Base-by-base conservation (phyloP, 768 basidiomycete species). In the Kwoniella heveanensis region DNA sequence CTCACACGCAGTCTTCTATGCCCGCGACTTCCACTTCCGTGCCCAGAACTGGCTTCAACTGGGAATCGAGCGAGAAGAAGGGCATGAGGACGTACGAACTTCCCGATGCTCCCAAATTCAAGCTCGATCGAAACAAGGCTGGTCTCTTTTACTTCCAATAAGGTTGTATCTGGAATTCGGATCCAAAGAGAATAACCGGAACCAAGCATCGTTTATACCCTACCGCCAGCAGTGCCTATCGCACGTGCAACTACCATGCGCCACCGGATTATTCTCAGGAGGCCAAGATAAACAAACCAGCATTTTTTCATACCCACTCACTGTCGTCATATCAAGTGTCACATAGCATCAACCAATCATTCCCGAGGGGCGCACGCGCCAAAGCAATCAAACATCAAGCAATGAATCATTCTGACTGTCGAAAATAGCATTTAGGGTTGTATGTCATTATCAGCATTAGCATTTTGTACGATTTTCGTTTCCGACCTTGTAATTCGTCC, bases 81-180 rank as follows among this genome's bases (percentile, higher is more conserved):
- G 72, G 74, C 17, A 72, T 69, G 49, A 73, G 65, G 65, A 72
- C 69, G 54, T 76, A 76, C 57, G 65, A 60, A 13, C 32, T 76
- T 15, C 74, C 74, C 1, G 61, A 68, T 30, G 68, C 48, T 29
- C 62, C 62, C 13, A 64, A 64, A 30, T 58, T 72, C 64, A 72
- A 70, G 61, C 50, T 68, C 21, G 64, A 70, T 39, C 39, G 64
- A 24, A 67, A 46, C 49, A 76, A 73, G 50, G 52, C 70, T 25
- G 72, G 74, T 17, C 62, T 76, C 49, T 76, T 76, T 64, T 76
- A 74, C 57, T 76, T 76, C 65, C 63, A 64, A 26, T 64, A 59
- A 25, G 36, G 32, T 32, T n/a, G n/a, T n/a, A n/a, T n/a, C n/a
- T n/a, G n/a, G 32, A 32, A 32, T 13, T 32, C 32, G 32, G 32